phyloP scores from a whole-genome alignment of 164 flowering plant genomes.

The Berberis thunbergii region DNA sequence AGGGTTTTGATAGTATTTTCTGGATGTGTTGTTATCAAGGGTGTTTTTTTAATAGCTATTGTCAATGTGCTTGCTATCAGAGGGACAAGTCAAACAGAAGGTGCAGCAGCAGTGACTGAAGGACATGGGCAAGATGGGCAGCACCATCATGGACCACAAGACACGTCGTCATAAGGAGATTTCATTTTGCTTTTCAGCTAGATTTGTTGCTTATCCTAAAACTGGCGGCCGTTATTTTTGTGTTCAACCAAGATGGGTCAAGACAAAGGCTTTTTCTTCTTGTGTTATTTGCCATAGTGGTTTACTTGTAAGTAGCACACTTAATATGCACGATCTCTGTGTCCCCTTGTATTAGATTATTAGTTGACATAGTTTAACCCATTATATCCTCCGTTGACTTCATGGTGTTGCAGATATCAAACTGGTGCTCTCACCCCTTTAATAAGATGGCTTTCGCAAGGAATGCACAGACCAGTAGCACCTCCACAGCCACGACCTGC shows the following conservation, averaged over 20 bases:
- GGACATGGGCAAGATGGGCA: constrained; percentile 56
- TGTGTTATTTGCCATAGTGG: constrained; percentile 58
- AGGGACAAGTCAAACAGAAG: constrained; percentile 38
- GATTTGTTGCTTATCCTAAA: constrained; percentile 78
- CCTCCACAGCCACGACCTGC: constrained; percentile 71
- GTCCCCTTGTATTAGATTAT: too few species aligned
- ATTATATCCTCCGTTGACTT: too few species aligned
- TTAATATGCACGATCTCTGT: too few species aligned
- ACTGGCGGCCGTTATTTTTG: constrained; percentile 84
- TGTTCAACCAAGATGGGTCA: constrained; percentile 97
- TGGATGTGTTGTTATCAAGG: too few species aligned
- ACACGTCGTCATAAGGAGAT: constrained; percentile 75
- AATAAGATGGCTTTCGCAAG: constrained; percentile 84
- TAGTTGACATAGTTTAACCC: too few species aligned
- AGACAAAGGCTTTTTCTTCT: constrained; percentile 77
- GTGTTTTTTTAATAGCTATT: too few species aligned
- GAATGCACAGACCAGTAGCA: constrained; percentile 77
- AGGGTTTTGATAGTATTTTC: too few species aligned
- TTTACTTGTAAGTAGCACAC: constrained; percentile 66
- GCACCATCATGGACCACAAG: constrained; percentile 61
- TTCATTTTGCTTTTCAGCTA: constrained; percentile 84
- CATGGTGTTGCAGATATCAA: constrained; percentile 54
- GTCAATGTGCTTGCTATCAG: constrained; percentile 17
- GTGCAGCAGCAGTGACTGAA: constrained; percentile 32
- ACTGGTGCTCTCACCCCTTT: constrained; percentile 90